Conservation (phyloP, 2,329 filamentous ascomycete genomes). For the Aspergillus cejpii region DNA sequence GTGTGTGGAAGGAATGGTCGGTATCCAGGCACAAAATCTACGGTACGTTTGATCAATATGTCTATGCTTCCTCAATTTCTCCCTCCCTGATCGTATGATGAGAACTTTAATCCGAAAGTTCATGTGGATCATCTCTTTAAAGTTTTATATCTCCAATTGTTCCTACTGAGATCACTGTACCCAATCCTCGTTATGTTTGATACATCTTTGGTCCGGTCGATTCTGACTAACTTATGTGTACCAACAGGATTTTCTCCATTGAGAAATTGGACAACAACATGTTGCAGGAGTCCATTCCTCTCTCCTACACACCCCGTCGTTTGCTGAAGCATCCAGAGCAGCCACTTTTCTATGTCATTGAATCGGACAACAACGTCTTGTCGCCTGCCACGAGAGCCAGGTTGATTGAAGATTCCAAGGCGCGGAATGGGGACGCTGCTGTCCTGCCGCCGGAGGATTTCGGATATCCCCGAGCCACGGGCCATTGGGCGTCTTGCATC, state of each 20-base stretch:
- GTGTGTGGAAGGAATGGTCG: constrained; percentile 88
- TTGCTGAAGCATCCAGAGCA: constrained; percentile 83
- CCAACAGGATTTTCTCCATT: constrained; percentile 72
- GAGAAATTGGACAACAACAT: constrained; percentile 80
- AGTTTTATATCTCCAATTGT: constrained; percentile 69
- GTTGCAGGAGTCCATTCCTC: constrained; percentile 74
- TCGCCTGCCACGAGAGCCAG: constrained; percentile 69
- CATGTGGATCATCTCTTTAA: constrained; percentile 44
- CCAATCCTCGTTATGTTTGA: background rate
- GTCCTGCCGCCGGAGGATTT: constrained; percentile 74
- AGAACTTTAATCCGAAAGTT: constrained; percentile 34
- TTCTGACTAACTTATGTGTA: constrained; percentile 6
- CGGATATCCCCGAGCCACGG: constrained; percentile 73
- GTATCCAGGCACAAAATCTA: constrained; percentile 80
- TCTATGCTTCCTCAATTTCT: constrained; percentile 13
- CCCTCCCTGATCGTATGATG: constrained; percentile 40
- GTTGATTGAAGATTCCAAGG: constrained; percentile 63
- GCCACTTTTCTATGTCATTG: constrained; percentile 86
- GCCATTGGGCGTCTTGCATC: constrained; percentile 94
- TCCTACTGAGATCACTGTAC: constrained; percentile 68
- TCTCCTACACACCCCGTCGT: constrained; percentile 84
- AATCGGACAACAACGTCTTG: constrained; percentile 87
- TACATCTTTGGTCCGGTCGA: background rate
- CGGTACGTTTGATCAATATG: constrained; percentile 54
- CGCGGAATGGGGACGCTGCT: constrained; percentile 64